These are phyloP conservation scores for Cryptococcus sp. DNA, from an alignment of 1,284 basidiomycete genomes.

Conservation along the genomic window DNA sequence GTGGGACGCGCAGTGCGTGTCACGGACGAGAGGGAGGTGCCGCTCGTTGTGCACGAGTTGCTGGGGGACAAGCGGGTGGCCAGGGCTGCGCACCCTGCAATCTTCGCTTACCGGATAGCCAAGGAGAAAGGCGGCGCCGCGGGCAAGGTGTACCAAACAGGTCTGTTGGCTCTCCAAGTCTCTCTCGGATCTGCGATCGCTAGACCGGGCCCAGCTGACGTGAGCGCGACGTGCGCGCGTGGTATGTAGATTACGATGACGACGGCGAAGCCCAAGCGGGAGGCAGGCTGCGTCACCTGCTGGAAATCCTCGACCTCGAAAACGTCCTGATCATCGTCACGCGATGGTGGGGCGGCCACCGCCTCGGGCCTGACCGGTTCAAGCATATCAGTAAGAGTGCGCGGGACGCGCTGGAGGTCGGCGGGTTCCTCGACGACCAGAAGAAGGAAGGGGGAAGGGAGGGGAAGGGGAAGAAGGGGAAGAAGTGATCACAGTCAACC, in stretches of 20 bases:
- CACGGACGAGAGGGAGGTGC: constrained; percentile 71
- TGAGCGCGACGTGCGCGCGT: no score
- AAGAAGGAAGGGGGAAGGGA: constrained; percentile 16
- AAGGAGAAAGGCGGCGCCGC: constrained; percentile 40
- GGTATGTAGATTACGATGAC: constrained; percentile 95
- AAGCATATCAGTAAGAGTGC: constrained; percentile 90
- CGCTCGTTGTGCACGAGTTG: constrained; percentile 66
- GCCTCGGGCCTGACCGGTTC: constrained; percentile 82
- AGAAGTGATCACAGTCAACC: constrained; percentile 7
- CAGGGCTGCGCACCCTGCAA: constrained; percentile 79
- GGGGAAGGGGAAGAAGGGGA: constrained; percentile 22
- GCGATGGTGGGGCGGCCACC: constrained; percentile 56
- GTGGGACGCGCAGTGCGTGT: constrained; percentile 77
- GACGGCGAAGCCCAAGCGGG: constrained; percentile 90
- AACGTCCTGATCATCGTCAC: constrained; percentile 77
- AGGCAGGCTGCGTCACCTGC: constrained; percentile 74
- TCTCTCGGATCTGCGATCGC: no score
- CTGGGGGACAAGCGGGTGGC: constrained; percentile 60
- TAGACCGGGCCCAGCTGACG: neutral
- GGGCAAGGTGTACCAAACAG: constrained; percentile 36
- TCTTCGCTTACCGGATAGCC: constrained; percentile 64
- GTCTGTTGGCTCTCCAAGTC: constrained; percentile 34
- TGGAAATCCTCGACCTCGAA: constrained; percentile 68
- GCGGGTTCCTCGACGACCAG: constrained; percentile 50
- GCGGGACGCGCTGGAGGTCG: constrained; percentile 74